Conservation (phyloP, 805 yeast species). For the Komagataella pastoris region DNA sequence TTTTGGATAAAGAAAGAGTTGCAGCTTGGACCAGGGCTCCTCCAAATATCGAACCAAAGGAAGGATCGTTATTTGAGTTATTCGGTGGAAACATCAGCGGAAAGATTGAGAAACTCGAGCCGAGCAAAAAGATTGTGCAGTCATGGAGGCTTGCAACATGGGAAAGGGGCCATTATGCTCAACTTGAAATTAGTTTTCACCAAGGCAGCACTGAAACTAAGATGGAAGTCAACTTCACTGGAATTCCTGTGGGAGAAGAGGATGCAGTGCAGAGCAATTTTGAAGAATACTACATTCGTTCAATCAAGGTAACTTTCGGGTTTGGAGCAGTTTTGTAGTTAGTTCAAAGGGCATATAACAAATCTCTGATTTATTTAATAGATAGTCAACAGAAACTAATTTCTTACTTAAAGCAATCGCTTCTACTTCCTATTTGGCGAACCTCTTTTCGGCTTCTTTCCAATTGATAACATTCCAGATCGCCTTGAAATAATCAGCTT, state of each 20-base stretch:
- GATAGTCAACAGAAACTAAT: not conserved
- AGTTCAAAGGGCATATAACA: not conserved
- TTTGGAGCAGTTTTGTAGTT: conserved; percentile 76
- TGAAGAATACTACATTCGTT: conserved; percentile 77
- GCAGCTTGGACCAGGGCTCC: conserved; percentile 85
- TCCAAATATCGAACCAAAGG: conserved; percentile 43
- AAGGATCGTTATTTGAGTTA: conserved; percentile 50
- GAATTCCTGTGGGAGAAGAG: conserved; percentile 93
- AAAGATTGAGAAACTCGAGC: conserved; percentile 43
- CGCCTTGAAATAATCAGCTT: conserved; percentile 85
- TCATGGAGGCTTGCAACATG: conserved; percentile 84
- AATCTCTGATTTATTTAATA: not conserved
- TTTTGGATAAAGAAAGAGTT: conserved; percentile 64
- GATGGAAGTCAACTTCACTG: conserved; percentile 65
- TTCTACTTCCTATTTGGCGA: conserved; percentile 12
- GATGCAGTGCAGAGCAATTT: conserved; percentile 76
- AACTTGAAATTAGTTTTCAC: conserved; percentile 47
- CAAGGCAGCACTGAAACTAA: conserved; percentile 81
- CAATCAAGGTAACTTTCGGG: conserved; percentile 87
- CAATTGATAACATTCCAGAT: conserved; percentile 93
- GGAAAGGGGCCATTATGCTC: conserved; percentile 76
- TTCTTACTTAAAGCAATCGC: too few species aligned
- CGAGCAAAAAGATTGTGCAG: conserved; percentile 49
- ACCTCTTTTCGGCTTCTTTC: conserved; percentile 79
- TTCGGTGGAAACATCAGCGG: conserved; percentile 87